Percentiles rank a stretch among this genome's conserved stretches.
phyloP scores from a whole-genome alignment of 192 early-diverging fungal species.

The Ambispora gerdemannii region DNA sequence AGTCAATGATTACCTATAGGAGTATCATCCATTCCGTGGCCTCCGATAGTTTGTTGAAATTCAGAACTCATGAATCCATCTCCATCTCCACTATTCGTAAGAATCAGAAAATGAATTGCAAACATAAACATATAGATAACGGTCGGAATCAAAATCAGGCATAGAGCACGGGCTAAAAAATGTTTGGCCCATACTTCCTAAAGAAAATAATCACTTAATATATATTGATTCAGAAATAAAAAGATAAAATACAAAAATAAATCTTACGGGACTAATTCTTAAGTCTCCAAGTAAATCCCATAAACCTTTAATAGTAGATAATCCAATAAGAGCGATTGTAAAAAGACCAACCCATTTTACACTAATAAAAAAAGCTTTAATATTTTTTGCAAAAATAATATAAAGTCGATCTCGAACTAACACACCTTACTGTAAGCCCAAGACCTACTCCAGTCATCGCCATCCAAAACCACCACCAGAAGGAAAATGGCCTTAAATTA shows the following conservation, averaged over 20 bases:
- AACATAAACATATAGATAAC: constrained; percentile 81
- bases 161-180: constrained; percentile 77
- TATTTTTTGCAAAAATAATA: background rate
- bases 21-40: constrained; percentile 54
- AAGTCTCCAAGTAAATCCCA: constrained; percentile 81
- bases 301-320: constrained; percentile 78
- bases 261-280: constrained; percentile 48
- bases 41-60: constrained; percentile 81
- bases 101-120: constrained; percentile 83
- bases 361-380: constrained; percentile 41
- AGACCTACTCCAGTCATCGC: constrained; percentile 77
- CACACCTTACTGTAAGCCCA: constrained; percentile 50
- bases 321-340: constrained; percentile 78
- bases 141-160: constrained; percentile 79
- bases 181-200: constrained; percentile 53
- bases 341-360: constrained; percentile 97
- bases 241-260: background rate
- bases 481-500: constrained; percentile 68
- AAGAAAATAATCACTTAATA: background rate
- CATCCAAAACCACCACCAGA: constrained; percentile 87
- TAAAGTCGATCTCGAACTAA: background rate
- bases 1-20: constrained; percentile 45
- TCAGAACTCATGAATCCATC: constrained; percentile 88
- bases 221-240: background rate
- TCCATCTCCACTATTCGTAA: constrained; percentile 79